A percentile compares a stretch with the other conserved stretches of the same genome.
phyloP scores from a whole-genome alignment of 768 basidiomycete species.

The Panellus pusillus region DNA sequence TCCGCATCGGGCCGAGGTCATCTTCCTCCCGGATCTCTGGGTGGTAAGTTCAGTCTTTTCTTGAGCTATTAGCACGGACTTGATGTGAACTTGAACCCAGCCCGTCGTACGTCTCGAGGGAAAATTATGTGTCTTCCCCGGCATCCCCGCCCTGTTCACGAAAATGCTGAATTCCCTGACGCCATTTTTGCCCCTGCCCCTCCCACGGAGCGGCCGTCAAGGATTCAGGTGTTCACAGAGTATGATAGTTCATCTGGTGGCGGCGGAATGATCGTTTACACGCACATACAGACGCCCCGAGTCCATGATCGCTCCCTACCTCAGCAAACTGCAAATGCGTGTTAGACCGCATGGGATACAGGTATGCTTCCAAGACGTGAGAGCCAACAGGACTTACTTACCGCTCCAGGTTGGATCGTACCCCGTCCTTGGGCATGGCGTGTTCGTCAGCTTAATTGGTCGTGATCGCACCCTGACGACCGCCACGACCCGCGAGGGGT shows the following conservation, averaged over 20 bases:
- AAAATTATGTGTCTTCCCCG: conserved; percentile 90
- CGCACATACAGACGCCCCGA: conserved; percentile 58
- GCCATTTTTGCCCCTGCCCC: conserved; percentile 82
- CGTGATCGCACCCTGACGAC: conserved; percentile 24
- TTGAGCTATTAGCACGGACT: background rate
- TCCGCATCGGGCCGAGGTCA: conserved; percentile 72
- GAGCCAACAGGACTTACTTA: too few relatives aligned
- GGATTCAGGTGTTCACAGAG: conserved; percentile 85
- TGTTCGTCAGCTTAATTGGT: conserved; percentile 74
- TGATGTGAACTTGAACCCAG: conserved; percentile 34
- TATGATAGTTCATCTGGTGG: conserved; percentile 31
- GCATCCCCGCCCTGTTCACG: conserved; percentile 84
- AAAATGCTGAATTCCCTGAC: conserved; percentile 74
- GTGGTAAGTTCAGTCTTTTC: conserved; percentile 53
- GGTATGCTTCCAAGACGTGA: too few relatives aligned
- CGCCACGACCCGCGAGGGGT: conserved; percentile 44
- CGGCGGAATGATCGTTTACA: background rate
- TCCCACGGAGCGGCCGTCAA: conserved; percentile 64
- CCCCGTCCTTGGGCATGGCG: conserved; percentile 61
- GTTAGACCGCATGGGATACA: conserved; percentile 68
- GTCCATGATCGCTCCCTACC: conserved; percentile 80
- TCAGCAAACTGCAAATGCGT: conserved; percentile 74
- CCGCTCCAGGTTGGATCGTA: conserved; percentile 80
- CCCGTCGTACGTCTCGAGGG: conserved; percentile 85
- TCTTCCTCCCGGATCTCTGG: conserved; percentile 86